Evolutionary conservation across 352 stramenopile genomes (phyloP), one percentile per base, ranked within the genome.

Genomic region (Phytophthora idaei): DNA sequence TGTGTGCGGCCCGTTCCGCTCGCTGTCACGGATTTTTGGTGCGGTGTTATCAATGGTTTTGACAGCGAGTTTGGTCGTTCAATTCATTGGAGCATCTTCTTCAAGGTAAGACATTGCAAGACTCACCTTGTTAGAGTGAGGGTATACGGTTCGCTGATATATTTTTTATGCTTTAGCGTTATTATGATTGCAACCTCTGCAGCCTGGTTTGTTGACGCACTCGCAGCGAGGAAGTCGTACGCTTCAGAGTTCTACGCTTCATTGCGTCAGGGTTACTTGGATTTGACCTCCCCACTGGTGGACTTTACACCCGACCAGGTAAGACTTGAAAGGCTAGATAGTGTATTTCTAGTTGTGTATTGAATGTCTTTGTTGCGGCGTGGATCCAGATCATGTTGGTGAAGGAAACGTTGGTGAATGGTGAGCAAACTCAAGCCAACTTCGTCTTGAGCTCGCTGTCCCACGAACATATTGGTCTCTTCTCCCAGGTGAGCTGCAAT

Each of bases 281-380:
- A 96, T 64, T 69, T 96, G 29, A 86, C 82, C 0, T 96, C 88
- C 2, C 77, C 85, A 10, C 51, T 94, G 4, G 73, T 96, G 48
- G 85, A 94, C 54, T 94, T 96, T 48, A 94, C 88, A 2, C 86
- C 88, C 0, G 88, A 96, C 31, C 88, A 96, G 78, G 87, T 95
- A 59, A 17, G 41, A 37, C 5, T 37, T 36, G 2, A 9, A 32
- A 12, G 3, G 4, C 5, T 39, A 17, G 2, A 55, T 41, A 21
- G 15, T 15, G 37, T 28, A 41, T 2, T 4, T 1, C 12, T 28
- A 48, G n/a, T n/a, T 36, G 11, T 60, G 4, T 15, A 32, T 28
- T 71, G 14, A 55, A 32, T 29, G 11, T 12, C 2, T 17, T 4
- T 12, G 10, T 12, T 51, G 32, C 32, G 53, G 4, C 29, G 54